A percentile compares a stretch with the other conserved stretches of the same genome.
These are phyloP conservation scores for Friedmanniomyces simplex DNA, from an alignment of 495 filamentous ascomycete species.

Conservation along the genomic window DNA sequence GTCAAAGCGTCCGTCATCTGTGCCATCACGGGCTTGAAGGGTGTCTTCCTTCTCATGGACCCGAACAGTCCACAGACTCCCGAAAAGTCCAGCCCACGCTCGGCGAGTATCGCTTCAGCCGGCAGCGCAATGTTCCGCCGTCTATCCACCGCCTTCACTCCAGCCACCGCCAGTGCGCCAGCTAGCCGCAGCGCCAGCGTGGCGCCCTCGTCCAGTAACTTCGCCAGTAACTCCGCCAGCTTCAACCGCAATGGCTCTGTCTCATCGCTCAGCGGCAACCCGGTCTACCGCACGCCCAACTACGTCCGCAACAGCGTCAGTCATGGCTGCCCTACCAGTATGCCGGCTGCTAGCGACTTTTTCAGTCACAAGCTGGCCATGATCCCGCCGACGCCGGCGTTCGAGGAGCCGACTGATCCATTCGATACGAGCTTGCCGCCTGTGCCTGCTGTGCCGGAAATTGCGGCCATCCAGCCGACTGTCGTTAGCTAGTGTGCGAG, in stretches of 20 bases:
- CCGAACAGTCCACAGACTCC: neutral
- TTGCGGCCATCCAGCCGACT: neutral
- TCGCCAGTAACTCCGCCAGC: neutral
- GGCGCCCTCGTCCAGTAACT: neutral
- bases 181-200: conserved; percentile 7
- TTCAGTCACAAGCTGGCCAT: conserved; percentile 6
- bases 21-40: conserved; percentile 27
- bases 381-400: conserved; percentile 18
- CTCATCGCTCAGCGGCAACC: neutral
- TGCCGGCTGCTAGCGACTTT: neutral
- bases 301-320: conserved; percentile 18
- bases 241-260: conserved; percentile 1
- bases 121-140: conserved; percentile 17
- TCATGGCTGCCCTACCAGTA: conserved; percentile 10
- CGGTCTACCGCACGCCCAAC: conserved; percentile 17
- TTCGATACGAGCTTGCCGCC: conserved; percentile 16
- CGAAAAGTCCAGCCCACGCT: neutral
- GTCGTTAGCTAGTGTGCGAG: neutral
- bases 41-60: conserved; percentile 32
- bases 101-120: conserved; percentile 7
- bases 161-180: neutral
- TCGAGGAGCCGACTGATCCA: conserved; percentile 12
- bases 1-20: conserved; percentile 27
- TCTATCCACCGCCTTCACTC: conserved; percentile 17
- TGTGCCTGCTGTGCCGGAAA: conserved; percentile 8